Conservation (phyloP, 2,329 filamentous ascomycete species). For the Amauroascus niger region DNA sequence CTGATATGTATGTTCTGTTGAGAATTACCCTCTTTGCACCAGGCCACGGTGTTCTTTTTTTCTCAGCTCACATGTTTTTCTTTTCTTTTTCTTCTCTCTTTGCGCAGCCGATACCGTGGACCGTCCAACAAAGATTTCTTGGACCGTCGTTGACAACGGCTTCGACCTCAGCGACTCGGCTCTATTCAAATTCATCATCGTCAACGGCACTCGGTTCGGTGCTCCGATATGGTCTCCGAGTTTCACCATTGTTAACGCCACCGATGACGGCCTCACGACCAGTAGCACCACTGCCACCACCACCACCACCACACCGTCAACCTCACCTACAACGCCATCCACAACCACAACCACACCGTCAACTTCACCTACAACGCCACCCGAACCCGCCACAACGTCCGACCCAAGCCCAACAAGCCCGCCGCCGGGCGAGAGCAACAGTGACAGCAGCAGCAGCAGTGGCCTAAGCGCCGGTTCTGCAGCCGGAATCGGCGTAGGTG, state of each 20-base stretch:
- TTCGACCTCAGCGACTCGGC: neutral
- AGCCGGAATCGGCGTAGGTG: conserved; percentile 3
- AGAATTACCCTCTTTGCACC: neutral
- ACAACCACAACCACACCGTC: no score
- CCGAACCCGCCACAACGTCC: neutral
- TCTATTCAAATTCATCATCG: neutral
- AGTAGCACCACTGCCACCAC: neutral
- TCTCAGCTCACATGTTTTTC: neutral
- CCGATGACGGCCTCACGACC: neutral
- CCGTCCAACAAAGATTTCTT: neutral
- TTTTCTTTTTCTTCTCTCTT: neutral
- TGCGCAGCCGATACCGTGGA: neutral
- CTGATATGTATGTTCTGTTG: neutral
- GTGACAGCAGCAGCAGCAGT: neutral
- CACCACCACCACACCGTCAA: neutral
- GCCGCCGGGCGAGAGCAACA: no score
- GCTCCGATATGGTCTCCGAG: neutral
- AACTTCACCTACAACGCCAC: neutral
- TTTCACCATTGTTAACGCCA: neutral
- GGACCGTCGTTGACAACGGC: neutral
- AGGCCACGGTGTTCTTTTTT: neutral
- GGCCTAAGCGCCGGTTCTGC: neutral
- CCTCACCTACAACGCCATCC: neutral
- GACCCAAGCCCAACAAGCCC: neutral
- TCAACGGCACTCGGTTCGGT: neutral